Conservation (phyloP, 1,139 yeast species). For the Suhomyces guaymorum region DNA sequence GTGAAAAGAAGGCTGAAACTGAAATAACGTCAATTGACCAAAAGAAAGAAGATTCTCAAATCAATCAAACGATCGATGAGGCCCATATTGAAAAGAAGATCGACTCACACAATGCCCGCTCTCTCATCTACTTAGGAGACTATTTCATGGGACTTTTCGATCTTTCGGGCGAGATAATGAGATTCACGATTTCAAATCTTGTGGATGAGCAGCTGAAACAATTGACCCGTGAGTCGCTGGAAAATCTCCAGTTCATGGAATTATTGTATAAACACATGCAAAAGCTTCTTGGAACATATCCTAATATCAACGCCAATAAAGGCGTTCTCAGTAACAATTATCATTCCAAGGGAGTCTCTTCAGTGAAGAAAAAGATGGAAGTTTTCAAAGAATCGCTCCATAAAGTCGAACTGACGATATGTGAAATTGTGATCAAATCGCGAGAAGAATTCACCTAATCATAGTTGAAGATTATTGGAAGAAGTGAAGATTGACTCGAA, state of each 20-base stretch:
- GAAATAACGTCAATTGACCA: too few species aligned
- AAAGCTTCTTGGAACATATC: constrained; percentile 20
- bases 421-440: constrained; percentile 26
- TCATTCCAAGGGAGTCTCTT: constrained; percentile 19
- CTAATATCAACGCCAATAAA: constrained; percentile 22
- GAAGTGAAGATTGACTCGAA: too few species aligned
- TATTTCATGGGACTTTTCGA: constrained; percentile 44
- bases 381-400: constrained; percentile 28
- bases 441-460: constrained; percentile 17
- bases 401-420: constrained; percentile 29
- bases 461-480: too few species aligned
- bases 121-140: constrained; percentile 25
- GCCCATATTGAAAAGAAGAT: too few species aligned
- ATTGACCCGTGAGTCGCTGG: constrained; percentile 14
- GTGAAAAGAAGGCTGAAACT: not conserved
- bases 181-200: constrained; percentile 29
- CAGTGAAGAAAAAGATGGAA: constrained; percentile 26
- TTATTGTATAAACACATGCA: constrained; percentile 15
- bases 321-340: constrained; percentile 23
- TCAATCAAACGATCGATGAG: too few species aligned
- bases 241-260: constrained; percentile 21
- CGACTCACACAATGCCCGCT: not conserved
- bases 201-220: constrained; percentile 16
- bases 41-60: too few species aligned
- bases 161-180: constrained; percentile 46